Evolutionary conservation across 1,284 basidiomycete genomes (phyloP), one percentile per base, ranked within the genome.

Genomic region (Ceratobasidium sp.): DNA sequence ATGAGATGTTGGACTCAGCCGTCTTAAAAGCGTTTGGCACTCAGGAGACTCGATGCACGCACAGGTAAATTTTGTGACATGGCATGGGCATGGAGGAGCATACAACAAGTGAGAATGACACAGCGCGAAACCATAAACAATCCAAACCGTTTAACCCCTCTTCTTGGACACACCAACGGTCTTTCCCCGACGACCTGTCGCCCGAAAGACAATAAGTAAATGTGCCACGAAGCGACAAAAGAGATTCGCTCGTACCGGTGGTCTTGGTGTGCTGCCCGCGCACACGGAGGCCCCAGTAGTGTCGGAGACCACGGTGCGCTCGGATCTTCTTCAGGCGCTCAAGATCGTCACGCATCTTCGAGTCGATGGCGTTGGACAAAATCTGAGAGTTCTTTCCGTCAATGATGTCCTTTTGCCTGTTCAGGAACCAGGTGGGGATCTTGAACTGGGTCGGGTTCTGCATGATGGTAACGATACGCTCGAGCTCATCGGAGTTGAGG

Each of bases 381-480:
- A 98, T 91, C 85, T 99, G 98, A 73, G 88, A 90, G 87, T 96
- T 91, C 87, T 98, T 99, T 82, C 98, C 98, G 80, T 98, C 96
- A 78, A 94, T 89, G 75, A 98, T 96, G 83, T 99, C 97, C 83
- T 95, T 94, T 84, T 99, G 97, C 85, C 98, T 94, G 91, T 99
- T 99, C 82, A 99, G 84, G 90, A 99, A 98, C 98, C 98, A 99
- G 67, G 90, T 88, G 49, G 97, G 95, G 83, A 99, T 98, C 88
- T 99, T 99, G 93, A 98, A 99, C 83, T 99, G 97, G 49, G 94
- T 94, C 43, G 98, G 98, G 86, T 97, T 98, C 87, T 99, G 98
- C 82, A 99, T 98, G 85, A 99, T 99, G 78, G 94, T 98, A 78
- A 99, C 98, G 78, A 99, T 89, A 78, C 98, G 95, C 87, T 99